Evolutionary conservation across 106 monocot genomes (phyloP).

Genomic region (Platanthera guangdongensis): DNA sequence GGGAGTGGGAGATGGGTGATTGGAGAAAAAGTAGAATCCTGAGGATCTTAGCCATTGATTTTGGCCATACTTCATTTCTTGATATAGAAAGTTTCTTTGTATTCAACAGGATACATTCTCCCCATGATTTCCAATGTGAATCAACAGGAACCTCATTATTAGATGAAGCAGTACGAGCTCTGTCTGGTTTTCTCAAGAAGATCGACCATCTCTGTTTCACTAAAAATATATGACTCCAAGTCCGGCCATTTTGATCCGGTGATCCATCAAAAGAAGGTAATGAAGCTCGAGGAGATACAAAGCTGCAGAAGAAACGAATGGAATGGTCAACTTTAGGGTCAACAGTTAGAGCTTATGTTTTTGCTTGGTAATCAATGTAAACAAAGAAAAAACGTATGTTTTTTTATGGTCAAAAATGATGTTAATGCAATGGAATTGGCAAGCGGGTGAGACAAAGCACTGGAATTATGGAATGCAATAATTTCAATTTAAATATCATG

Average conservation of each 20-base stretch:
- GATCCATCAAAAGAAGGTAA: conserved; percentile 40
- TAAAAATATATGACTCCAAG: conserved; percentile 71
- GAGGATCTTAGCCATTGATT: conserved; percentile 84
- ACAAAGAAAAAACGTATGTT: too few species aligned
- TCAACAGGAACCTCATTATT: conserved; percentile 17
- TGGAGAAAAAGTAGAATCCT: conserved; percentile 81
- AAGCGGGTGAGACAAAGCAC: too few species aligned
- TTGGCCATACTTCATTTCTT: conserved; percentile 74
- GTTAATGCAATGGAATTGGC: too few species aligned
- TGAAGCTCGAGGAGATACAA: conserved; percentile 56
- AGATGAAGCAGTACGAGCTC: conserved; percentile 53
- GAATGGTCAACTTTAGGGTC: too few species aligned
- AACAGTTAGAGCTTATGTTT: too few species aligned
- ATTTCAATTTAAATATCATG: too few species aligned
- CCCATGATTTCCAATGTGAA: conserved; percentile 49
- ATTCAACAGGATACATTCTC: conserved; percentile 77
- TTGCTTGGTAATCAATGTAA: too few species aligned
- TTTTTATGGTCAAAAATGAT: too few species aligned
- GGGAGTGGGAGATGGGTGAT: conserved; percentile 99
- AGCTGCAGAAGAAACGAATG: too few species aligned
- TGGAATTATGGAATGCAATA: too few species aligned
- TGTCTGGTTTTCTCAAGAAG: conserved; percentile 61
- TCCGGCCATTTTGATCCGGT: conserved; percentile 51
- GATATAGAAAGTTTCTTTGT: conserved; percentile 81
- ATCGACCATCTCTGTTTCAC: conserved; percentile 44